Base-by-base conservation (phyloP, 108 stramenopile species). In the Nitzschia palea region DNA sequence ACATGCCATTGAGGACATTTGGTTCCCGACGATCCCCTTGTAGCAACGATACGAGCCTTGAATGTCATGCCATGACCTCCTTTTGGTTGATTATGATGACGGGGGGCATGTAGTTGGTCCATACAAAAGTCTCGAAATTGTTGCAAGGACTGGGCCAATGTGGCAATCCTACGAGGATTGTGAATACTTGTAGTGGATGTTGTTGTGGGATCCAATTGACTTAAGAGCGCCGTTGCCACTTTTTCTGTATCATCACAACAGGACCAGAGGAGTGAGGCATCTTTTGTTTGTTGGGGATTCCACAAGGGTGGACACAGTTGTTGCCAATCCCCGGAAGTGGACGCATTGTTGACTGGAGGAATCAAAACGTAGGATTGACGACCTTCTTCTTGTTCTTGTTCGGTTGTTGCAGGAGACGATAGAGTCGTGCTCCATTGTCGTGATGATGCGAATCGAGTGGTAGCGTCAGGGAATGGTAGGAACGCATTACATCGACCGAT, bases 1-100 rank as follows among this genome's bases (percentile, higher is more conserved):
- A 81, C 56, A 63, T 88, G 87, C 79, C 80, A 88, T 74, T 81
- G 57, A 10, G 87, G 87, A 47, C 87, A 88, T 67, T 85, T 85
- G 22, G 71, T 77, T 4, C 87, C 87, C 2, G 63, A 51, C 4
- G 53, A 23, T 27, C 87, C 87, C 3, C 78, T 27, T 0, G 82
- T 66, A 8, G 87, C 78, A n/a, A 85, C 82, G 18, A 88, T 63
- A 18, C 84, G 62, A 34, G 79, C 82, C 65, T 79, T 80, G 47
- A 65, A 75, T 4, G 34, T n/a, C n/a, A n/a, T n/a, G n/a, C n/a
- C 26, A 47, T 43, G 43, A 56, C 47, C 47, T 10, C 37, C 37
- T 10, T 6, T 12, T 20, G 15, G 47, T 20, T 48, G 47, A 8
- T 10, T 8, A 48, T 48, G 18, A 48, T 48, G 18, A 48, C 17